Base-by-base conservation (phyloP, 1,139 yeast genomes). In the Hyphopichia pseudoburtonii region DNA sequence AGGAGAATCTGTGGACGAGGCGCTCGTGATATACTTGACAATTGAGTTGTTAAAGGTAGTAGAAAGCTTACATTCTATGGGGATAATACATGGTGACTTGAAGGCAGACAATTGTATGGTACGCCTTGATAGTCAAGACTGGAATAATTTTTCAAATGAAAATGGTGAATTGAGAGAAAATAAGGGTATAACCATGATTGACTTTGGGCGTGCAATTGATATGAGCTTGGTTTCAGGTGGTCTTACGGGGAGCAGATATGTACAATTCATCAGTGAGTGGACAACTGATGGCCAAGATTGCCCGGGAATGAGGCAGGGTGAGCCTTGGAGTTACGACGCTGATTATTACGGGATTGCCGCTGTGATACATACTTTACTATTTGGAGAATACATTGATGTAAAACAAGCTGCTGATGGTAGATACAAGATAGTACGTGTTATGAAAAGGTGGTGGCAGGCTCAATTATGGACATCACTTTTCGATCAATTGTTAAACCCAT, bases 51-150 rank as follows among this genome's bases (percentile, higher is more conserved):
- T 87, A 34, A 72, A 78, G 37, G 66, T 78, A 0, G 61, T 87
- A 2, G 88, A 84, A 46, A 57, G 67, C 1, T 59, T 90, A 21
- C 97, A 90, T 52, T 56, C 62, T 1, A 63, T 75, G 10, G 82
- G 83, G 0, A 78, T 89, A 1, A 66, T 90, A 12, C 97, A 90
- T 61, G 95, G 96, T 1, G 95, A 88, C 55, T 60, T 89, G 40
- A 86, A 85, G 52, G 85, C 96, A 0, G 96, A 87, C 44, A 89
- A 89, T 52, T 85, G 94, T 47, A 86, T 90, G 95, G 56, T 88
- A 0, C 61, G 85, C 29, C 70, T 86, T 30, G 65, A 64, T 25
- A 34, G 41, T 1, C 44, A 39, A 5, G 46, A 46, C 2, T 54
- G 59, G 43, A 33, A 48, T 29, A 32, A 40, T 37, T 22, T 73